Evolutionary conservation across 192 early-diverging fungal genomes (phyloP), one percentile per base, ranked within the genome.

Genomic region (Mortierella antarctica): DNA sequence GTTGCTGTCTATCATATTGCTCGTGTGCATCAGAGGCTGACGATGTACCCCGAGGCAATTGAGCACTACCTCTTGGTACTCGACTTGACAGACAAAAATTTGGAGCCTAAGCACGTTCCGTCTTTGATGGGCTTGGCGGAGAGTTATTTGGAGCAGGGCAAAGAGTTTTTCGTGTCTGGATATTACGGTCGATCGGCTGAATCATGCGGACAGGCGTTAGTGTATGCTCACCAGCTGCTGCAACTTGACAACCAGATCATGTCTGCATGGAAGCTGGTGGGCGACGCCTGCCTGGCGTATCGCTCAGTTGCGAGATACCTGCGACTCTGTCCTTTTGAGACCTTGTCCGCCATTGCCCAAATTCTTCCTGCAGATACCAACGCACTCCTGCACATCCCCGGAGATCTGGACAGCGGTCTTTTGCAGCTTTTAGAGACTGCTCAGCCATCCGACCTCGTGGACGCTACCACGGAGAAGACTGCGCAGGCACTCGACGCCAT

Each of bases 171-270:
- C 56, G 79, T 86, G 15, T 84, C 84, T 21, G 93, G 93, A 20
- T 86, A 91, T 57, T 91, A 89, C 81, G 93, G 88, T 0, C 91
- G 92, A 45, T 84, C 84, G 21, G 88, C 88, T 14, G 90, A 91
- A 31, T 87, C 86, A 8, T 82, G 83, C 57, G 78, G 79, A 6
- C 67, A 76, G 20, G 91, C 88, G 9, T 70, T 93, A 7, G 51
- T 74, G 13, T 72, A 40, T 55, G 67, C 57, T 6, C 52, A n/a
- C 20, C 69, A 67, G 50, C 51, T 80, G 18, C n/a, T 80, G 31
- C 49, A 71, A 4, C 14, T 67, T 46, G 62, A 79, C 41, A 60
- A 68, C 7, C 62, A 80, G 8, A 72, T 85, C 41, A 74, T 85
- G 50, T 86, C 83, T 50, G 73, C 87, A 14, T 93, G 92, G 92